Base-by-base conservation (phyloP, 2,329 filamentous ascomycete genomes). In the Paracoccidioides brasiliensis region DNA sequence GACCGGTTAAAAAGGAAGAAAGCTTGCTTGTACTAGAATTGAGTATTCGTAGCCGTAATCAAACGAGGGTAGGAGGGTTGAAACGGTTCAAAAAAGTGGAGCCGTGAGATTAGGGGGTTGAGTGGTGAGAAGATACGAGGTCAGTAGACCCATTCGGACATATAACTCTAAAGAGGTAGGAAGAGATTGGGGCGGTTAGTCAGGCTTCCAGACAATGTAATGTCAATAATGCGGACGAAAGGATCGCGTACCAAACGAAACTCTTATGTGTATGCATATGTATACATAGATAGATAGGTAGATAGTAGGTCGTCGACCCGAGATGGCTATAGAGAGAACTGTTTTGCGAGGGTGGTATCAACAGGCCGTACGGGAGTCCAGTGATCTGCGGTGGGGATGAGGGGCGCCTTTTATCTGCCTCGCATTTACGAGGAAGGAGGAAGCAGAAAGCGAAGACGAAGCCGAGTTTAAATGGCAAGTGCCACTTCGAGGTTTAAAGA, bases 141-240 rank as follows among this genome's bases (percentile, higher is more conserved):
- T 46, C 33, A 54, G 22, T 37, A 40, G 43, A 32, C 53, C 53
- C 44, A 54, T 54, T 48, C 53, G 53, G 9, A 22, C 38, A 46
- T 43, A 37, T 14, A 38, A 22, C 10, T 37, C 43, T 52, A 32
- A 32, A n/a, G 6, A 41, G 12, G 10, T 5, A 12, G 33, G n/a
- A n/a, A 8, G 22, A 15, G 38, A 10, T 10, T 7, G 15, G 15
- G 7, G 41, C 9, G 10, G 37, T 52, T 42, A 52, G 49, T 15
- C 22, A 49, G 9, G 32, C 7, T 37, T 37, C 22, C 1, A n/a
- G n/a, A 3, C 6, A 32, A 12, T 22, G 32, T 49, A n/a, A 38
- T 7, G 7, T 38, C 9, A 22, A 49, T n/a, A 30, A 12, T 15
- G 7, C 8, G 33, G n/a, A 8, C 2, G 9, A n/a, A 4, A 4